Base-by-base conservation (phyloP, 106 monocot genomes). In the Platanthera zijinensis region DNA sequence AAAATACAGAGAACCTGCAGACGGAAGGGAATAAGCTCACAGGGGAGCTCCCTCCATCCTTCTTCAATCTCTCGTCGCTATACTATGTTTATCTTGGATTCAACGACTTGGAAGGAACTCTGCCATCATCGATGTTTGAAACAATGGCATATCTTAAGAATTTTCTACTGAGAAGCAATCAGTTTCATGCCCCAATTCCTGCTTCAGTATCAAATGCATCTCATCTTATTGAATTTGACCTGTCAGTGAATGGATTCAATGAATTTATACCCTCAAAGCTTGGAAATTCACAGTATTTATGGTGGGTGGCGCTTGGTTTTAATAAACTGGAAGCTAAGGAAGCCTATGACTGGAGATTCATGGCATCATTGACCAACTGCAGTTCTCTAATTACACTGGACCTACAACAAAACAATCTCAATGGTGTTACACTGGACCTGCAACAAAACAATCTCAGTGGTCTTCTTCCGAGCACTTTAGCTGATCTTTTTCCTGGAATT, bases 121-220 rank as follows among this genome's bases (percentile, higher is more conserved):
- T 80, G 0, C 74, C 74, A 18, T 30, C 50, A 1, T 15, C 14
- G 18, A 10, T 80, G 14, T 74, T 74, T 25, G 11, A 8, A 8
- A 52, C 63, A 13, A 52, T 80, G 9, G 74, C 80, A 6, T 0
- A 4, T 7, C 51, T 80, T 7, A 10, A 80, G 28, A 0, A 6
- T 10, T 46, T 79, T 15, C 10, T 32, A 7, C 17, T 63, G 9
- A 6, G 4, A 9, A 10, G 28, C 10, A 80, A 84, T 71, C 32
- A 52, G 15, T n/a, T 84, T 48, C n/a, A 52, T 2, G 84, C 80
- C 5, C 63, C 71, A 10, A 49, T 84, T 14, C 84, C 80, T 1
- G 8, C 14, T 46, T 84, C 84, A 0, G 13, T 81, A 11, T 61
- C 80, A 10, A 84, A 84, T 69, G 73, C 73, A 57, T 77, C 80